Evolutionary conservation across 2,329 filamentous ascomycete genomes (phyloP).

Genomic region (Trichoderma sp.): DNA sequence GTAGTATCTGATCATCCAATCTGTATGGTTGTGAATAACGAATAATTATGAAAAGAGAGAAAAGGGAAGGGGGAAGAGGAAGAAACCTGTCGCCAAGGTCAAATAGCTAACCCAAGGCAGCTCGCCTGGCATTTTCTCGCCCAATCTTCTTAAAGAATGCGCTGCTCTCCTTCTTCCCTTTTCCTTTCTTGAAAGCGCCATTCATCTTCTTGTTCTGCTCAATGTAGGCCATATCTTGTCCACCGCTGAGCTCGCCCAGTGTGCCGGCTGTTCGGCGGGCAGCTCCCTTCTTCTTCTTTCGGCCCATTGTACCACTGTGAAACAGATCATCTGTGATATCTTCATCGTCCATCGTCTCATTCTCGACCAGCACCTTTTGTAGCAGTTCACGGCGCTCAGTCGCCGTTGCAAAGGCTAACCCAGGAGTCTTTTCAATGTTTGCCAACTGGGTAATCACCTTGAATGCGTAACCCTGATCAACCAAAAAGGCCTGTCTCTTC

Average conservation of each 20-base stretch:
- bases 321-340: constrained; percentile 51
- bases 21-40: not conserved
- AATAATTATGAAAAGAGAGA: not conserved
- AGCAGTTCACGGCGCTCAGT: constrained; percentile 81
- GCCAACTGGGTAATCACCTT: constrained; percentile 96
- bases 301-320: constrained; percentile 44
- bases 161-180: constrained; percentile 39
- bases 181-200: constrained; percentile 37
- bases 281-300: constrained; percentile 52
- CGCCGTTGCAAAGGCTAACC: constrained; percentile 75
- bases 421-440: constrained; percentile 80
- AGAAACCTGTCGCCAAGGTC: not conserved
- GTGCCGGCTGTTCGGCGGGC: constrained; percentile 80
- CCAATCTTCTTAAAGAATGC: constrained; percentile 44
- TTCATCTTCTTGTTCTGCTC: constrained; percentile 76
- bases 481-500: constrained; percentile 92
- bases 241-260: constrained; percentile 81
- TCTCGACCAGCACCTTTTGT: constrained; percentile 84
- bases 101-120: constrained; percentile 20
- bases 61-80: not conserved
- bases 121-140: constrained; percentile 40
- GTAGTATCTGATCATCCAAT: constrained; percentile 5
- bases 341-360: constrained; percentile 72
- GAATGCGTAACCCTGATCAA: constrained; percentile 98
- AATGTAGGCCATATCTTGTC: constrained; percentile 95